These are phyloP conservation scores for Phytophthora litchii DNA, from an alignment of 352 stramenopile species.

Conservation along the genomic window DNA sequence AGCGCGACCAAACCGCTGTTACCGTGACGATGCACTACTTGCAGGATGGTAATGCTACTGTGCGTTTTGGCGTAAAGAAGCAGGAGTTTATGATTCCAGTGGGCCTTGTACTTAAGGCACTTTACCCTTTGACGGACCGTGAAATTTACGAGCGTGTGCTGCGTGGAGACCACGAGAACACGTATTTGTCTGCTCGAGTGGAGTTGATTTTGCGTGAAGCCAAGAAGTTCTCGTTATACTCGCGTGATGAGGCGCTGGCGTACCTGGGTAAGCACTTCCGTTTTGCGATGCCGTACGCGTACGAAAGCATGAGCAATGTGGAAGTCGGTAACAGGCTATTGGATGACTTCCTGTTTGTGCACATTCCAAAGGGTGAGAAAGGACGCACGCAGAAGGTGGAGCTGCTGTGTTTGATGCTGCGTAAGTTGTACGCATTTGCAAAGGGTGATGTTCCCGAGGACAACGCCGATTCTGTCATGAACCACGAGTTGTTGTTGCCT, in stretches of 20 bases:
- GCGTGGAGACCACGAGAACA: slow-evolving; percentile 95
- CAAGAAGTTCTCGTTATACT: slow-evolving; percentile 93
- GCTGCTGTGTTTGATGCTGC: slow-evolving; percentile 95
- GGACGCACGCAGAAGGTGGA: slow-evolving; percentile 92
- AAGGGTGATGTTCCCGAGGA: slow-evolving; percentile 95
- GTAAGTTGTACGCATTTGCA: slow-evolving; percentile 98
- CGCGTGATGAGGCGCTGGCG: slow-evolving; percentile 86
- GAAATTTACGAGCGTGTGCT: slow-evolving; percentile 99
- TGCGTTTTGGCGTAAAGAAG: slow-evolving; percentile 97
- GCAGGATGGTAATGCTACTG: slow-evolving; percentile 95
- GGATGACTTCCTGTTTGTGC: slow-evolving; percentile 97
- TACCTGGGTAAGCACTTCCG: slow-evolving; percentile 98
- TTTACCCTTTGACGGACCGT: slow-evolving; percentile 90
- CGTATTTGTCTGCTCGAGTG: slow-evolving; percentile 96
- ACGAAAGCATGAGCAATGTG: slow-evolving; percentile 88
- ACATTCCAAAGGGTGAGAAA: slow-evolving; percentile 92
- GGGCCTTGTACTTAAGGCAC: slow-evolving; percentile 96
- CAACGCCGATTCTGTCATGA: slow-evolving; percentile 98
- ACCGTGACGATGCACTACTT: slow-evolving; percentile 99
- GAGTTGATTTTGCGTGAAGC: slow-evolving; percentile 97
- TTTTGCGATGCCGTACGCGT: slow-evolving; percentile 86
- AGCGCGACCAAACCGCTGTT: slow-evolving; percentile 94
- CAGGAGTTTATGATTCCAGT: slow-evolving; percentile 99
- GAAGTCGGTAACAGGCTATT: slow-evolving; percentile 91
- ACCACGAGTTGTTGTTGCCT: slow-evolving; percentile 96